Percentiles rank a stretch among this genome's conserved stretches.
These are phyloP conservation scores for Patellifolia procumbens DNA, from an alignment of 179 eudicot genomes.

Conservation along the genomic window DNA sequence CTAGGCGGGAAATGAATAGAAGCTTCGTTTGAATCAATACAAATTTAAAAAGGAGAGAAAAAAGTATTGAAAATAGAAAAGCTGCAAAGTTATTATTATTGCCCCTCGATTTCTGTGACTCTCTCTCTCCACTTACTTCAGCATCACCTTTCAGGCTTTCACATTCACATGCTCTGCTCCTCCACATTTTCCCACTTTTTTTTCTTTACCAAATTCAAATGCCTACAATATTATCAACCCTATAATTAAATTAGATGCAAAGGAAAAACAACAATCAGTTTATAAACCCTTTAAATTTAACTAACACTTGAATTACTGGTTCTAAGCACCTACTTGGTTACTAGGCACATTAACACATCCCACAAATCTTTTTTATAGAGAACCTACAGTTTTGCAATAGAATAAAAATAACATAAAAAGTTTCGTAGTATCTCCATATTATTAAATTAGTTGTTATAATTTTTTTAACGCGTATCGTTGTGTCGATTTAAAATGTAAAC, in stretches of 20 bases:
- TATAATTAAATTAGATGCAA: background rate
- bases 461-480: too few relatives aligned
- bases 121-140: slow-evolving; percentile 28
- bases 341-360: slow-evolving; percentile 21
- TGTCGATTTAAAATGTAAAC: too few relatives aligned
- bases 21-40: slow-evolving; percentile 17
- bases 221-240: background rate
- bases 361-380: slow-evolving; percentile 25
- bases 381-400: background rate
- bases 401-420: too few relatives aligned
- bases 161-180: slow-evolving; percentile 28
- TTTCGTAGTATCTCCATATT: too few relatives aligned
- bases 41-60: background rate
- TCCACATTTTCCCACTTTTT: background rate
- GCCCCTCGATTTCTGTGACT: slow-evolving; percentile 14
- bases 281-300: too few relatives aligned
- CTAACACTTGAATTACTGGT: background rate
- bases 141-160: slow-evolving; percentile 23
- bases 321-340: slow-evolving; percentile 3
- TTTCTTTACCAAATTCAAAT: slow-evolving; percentile 2
- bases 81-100: slow-evolving; percentile 25
- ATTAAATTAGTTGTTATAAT: too few relatives aligned
- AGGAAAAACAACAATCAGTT: background rate
- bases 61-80: background rate
- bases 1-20: slow-evolving; percentile 30